phyloP scores from a whole-genome alignment of 2,329 filamentous ascomycete genomes.

The Ceratocystis variospora region DNA sequence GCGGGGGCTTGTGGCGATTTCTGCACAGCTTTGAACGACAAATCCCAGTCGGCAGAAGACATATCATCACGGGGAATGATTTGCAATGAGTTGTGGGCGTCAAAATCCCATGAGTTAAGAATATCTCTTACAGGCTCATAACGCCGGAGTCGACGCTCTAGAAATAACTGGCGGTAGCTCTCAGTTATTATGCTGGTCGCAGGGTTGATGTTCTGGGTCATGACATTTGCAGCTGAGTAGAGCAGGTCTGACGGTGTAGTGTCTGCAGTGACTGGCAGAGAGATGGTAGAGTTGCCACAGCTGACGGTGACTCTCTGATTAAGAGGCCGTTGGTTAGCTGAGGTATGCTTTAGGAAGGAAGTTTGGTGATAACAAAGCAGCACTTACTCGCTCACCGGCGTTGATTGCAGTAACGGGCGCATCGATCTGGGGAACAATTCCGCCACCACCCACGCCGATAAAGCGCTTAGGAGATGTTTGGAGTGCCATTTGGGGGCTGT shows the following conservation, averaged over 20 bases:
- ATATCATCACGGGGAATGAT: slow-evolving; percentile 48
- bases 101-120: slow-evolving; percentile 83
- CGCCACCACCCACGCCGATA: slow-evolving; percentile 34
- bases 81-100: slow-evolving; percentile 56
- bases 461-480: slow-evolving; percentile 22
- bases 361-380: not conserved
- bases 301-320: slow-evolving; percentile 54
- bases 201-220: slow-evolving; percentile 51
- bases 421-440: slow-evolving; percentile 45
- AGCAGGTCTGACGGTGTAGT: slow-evolving; percentile 66
- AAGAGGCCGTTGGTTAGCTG: slow-evolving; percentile 9
- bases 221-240: slow-evolving; percentile 46
- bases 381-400: slow-evolving; percentile 57
- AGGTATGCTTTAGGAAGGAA: not conserved
- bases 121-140: slow-evolving; percentile 81
- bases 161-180: slow-evolving; percentile 56
- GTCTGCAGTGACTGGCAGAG: slow-evolving; percentile 56
- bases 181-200: slow-evolving; percentile 61
- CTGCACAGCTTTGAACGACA: slow-evolving; percentile 53
- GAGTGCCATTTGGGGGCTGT: slow-evolving; percentile 21
- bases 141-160: slow-evolving; percentile 68
- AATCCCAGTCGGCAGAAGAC: slow-evolving; percentile 41
- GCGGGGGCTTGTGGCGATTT: slow-evolving; percentile 43
- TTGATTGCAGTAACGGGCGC: slow-evolving; percentile 72
- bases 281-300: slow-evolving; percentile 54